phyloP scores from a whole-genome alignment of 2,329 filamentous ascomycete species.

The Pseudohalonectria lignicola region DNA sequence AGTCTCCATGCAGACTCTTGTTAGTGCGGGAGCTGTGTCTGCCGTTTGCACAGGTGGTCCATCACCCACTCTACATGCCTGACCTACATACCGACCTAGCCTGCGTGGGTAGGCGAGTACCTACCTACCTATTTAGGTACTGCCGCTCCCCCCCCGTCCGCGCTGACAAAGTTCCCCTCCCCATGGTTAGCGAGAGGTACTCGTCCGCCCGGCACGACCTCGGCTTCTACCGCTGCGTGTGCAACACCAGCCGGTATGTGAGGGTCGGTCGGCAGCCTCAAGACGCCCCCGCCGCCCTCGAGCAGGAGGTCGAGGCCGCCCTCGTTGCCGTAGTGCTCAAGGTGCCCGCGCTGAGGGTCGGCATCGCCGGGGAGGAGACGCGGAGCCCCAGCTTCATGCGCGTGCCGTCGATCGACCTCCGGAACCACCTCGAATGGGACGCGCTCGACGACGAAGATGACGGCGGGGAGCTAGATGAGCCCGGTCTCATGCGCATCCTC shows the following conservation, averaged over 20 bases:
- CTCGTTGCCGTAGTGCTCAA: slow-evolving; percentile 25
- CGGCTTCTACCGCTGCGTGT: slow-evolving; percentile 34
- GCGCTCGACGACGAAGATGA: slow-evolving; percentile 5
- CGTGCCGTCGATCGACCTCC: slow-evolving; percentile 29
- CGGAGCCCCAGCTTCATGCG: slow-evolving; percentile 30
- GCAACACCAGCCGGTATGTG: slow-evolving; percentile 31
- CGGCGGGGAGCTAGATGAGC: slow-evolving; percentile 15
- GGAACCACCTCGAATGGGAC: slow-evolving; percentile 25
- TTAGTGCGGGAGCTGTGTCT: too few species aligned
- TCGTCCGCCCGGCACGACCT: slow-evolving; percentile 34
- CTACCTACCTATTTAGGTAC: too few species aligned
- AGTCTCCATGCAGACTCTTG: too few species aligned
- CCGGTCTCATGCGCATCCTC: slow-evolving; percentile 18
- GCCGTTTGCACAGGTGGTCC: too few species aligned
- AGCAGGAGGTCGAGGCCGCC: slow-evolving; percentile 21
- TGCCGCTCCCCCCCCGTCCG: too few species aligned
- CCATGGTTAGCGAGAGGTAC: slow-evolving; percentile 30
- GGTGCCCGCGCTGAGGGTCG: slow-evolving; percentile 37
- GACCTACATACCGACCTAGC: too few species aligned
- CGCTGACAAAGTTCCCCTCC: too few species aligned
- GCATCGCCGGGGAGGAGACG: slow-evolving; percentile 33
- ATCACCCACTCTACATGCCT: too few species aligned
- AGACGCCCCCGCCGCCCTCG: slow-evolving; percentile 5
- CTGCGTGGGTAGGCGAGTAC: too few species aligned
- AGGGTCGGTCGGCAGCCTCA: slow-evolving; percentile 5